Base-by-base conservation (phyloP, 2,329 filamentous ascomycete species). In the Fusarium sacchari region DNA sequence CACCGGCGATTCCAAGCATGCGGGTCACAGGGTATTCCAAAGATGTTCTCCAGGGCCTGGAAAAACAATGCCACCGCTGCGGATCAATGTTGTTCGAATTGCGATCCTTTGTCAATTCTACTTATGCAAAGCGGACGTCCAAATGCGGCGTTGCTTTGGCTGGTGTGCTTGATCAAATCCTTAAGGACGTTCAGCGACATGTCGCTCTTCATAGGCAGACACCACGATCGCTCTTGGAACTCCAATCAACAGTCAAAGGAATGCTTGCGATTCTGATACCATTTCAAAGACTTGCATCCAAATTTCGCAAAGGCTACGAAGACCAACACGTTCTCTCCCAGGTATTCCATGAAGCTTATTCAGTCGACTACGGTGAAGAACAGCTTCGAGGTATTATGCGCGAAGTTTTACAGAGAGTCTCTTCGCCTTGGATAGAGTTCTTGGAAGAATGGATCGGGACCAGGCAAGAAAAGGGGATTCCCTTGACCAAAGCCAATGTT, bases 371-470 rank as follows among this genome's bases (percentile, higher is more conserved):
- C 72, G 87, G 88, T 37, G 89, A 90, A 56, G 84, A 84, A 18
- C 88, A 90, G 65, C 81, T 95, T 28, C 88, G 89, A 26, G 86
- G 88, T 28, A 87, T 94, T 37, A 87, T 94, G 77, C 88, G 91
- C 22, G 90, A 94, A 69, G 86, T 96, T 1, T 80, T 96, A 22
- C 84, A 86, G 49, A 85, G 88, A 43, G 89, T 92, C 3, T 90
- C 90, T 3, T 82, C 83, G 34, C 92, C 92, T 2, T 95, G 92
- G 89, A 83, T 93, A 14, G 87, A 90, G 59, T 88, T 91, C 58
- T 84, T 93, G 13, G 88, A 92, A 73, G 90, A 91, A 77, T 96
- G 94, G 93, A 89, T 95, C 67, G 94, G 94, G 0, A 87, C 94
- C 17, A 87, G 85, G 67, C 83, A 85, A 6, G 90, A 93, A 73